Evolutionary conservation across 106 monocot genomes (phyloP), one percentile per base, ranked within the genome.

Genomic region (Dendrobium catenatum): DNA sequence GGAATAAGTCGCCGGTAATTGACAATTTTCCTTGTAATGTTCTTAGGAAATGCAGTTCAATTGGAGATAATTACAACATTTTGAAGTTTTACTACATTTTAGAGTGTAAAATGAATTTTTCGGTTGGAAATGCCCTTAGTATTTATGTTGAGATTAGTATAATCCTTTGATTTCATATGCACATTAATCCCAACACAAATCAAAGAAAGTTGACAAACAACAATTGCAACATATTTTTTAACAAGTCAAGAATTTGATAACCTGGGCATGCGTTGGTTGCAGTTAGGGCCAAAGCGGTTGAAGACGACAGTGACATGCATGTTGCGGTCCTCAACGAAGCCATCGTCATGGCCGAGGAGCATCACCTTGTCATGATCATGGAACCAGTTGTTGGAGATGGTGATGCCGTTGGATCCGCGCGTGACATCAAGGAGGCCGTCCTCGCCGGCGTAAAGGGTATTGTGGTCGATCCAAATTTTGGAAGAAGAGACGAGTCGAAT

Each of bases 341-440:
- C 76, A 68, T 93, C 90, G 13, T 93, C 85, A 72, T 93, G 93
- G 37, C 93, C 93, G 15, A 93, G 86, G 40, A 93, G 89, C 93
- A 93, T 93, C 26, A 93, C 93, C 88, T 93, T 93, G 88, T 93
- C 86, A 29, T 93, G 93, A 41, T 95, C 82, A 17, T 56, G 79
- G 88, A 95, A 95, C 93, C 93, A 93, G 83, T 93, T 95, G 87
- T 93, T 95, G 37, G 93, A 93, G 42, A 95, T 54, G 82, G 95
- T 95, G 33, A 95, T 74, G 66, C 19, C 77, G 7, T 87, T 91
- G 19, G 93, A 95, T 9, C 91, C 93, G 2, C 85, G 83, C 1
- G 95, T 91, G 47, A 91, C 95, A 55, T 96, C 95, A 11, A 96
- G 6, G 10, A 96, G 85, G 26, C 93, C 95, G 46, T 96, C 95